Conservation (phyloP, 371 early-diverging fungal genomes). For the Umbelopsis sp. region DNA sequence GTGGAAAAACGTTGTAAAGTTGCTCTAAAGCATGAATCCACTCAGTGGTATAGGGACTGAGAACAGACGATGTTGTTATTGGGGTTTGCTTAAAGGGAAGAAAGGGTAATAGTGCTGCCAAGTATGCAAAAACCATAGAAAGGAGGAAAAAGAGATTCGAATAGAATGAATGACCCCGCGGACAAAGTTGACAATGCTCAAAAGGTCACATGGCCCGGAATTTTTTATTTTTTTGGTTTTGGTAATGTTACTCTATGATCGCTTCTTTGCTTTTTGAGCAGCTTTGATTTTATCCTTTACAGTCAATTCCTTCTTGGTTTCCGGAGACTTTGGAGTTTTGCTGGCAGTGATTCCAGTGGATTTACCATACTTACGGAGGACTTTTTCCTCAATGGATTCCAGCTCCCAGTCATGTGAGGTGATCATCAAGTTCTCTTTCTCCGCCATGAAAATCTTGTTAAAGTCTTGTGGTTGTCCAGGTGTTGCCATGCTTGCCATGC, state of each 20-base stretch:
- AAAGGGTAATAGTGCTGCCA: slow-evolving; percentile 4
- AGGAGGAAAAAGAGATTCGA: neutral
- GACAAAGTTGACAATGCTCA: slow-evolving; percentile 2
- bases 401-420: slow-evolving; percentile 83
- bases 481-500: slow-evolving; percentile 56
- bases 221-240: neutral
- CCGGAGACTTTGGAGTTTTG: neutral
- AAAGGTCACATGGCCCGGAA: slow-evolving; percentile 11
- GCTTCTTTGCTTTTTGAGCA: slow-evolving; percentile 27
- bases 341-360: neutral
- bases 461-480: slow-evolving; percentile 84
- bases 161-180: neutral
- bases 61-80: neutral
- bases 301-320: slow-evolving; percentile 25
- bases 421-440: slow-evolving; percentile 87
- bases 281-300: slow-evolving; percentile 35
- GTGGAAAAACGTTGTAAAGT: slow-evolving; percentile 50
- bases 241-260: neutral
- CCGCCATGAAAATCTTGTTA: slow-evolving; percentile 83
- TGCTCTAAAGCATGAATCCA: slow-evolving; percentile 55
- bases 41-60: slow-evolving; percentile 45
- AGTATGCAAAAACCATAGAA: neutral
- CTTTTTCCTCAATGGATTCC: slow-evolving; percentile 80
- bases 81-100: neutral
- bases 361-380: slow-evolving; percentile 82